These are phyloP conservation scores for Herpetomonas tarakana DNA, from an alignment of 208 protist species.

Conservation along the genomic window DNA sequence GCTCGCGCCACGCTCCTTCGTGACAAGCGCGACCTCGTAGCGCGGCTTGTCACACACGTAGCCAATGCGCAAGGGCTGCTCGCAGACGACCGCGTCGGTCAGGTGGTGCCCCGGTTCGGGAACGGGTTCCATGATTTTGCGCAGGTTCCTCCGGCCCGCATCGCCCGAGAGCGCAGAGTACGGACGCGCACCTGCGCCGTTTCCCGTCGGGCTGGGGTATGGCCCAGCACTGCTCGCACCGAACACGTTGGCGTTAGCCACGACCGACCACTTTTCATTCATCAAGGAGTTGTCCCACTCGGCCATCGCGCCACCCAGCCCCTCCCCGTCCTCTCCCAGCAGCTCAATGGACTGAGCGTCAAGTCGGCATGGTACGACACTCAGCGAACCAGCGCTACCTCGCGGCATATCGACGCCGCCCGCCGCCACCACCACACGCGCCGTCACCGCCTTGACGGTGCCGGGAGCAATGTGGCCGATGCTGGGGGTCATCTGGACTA, in stretches of 20 bases:
- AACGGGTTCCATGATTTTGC: constrained; percentile 70
- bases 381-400: no score
- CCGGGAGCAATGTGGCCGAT: constrained; percentile 65
- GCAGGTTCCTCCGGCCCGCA: constrained; percentile 53
- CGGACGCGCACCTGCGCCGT: background rate
- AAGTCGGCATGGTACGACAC: constrained; percentile 18
- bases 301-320: constrained; percentile 10
- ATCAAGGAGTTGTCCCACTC: constrained; percentile 73
- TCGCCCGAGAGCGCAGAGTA: constrained; percentile 15
- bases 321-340: constrained; percentile 1
- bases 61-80: constrained; percentile 58
- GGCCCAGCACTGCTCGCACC: constrained; percentile 9
- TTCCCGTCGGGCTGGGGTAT: constrained; percentile 7
- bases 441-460: constrained; percentile 35
- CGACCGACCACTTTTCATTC: constrained; percentile 60
- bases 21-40: constrained; percentile 45
- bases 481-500: constrained; percentile 31
- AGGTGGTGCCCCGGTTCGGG: constrained; percentile 61
- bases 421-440: constrained; percentile 23
- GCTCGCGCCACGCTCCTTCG: constrained; percentile 15
- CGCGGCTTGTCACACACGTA: constrained; percentile 67
- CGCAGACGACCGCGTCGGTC: constrained; percentile 25
- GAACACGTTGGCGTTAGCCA: constrained; percentile 21
- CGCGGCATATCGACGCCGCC: background rate
- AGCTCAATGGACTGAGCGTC: constrained; percentile 25